These are phyloP conservation scores for Clonostachys rosea DNA, from an alignment of 2,329 filamentous ascomycete species.

Conservation along the genomic window DNA sequence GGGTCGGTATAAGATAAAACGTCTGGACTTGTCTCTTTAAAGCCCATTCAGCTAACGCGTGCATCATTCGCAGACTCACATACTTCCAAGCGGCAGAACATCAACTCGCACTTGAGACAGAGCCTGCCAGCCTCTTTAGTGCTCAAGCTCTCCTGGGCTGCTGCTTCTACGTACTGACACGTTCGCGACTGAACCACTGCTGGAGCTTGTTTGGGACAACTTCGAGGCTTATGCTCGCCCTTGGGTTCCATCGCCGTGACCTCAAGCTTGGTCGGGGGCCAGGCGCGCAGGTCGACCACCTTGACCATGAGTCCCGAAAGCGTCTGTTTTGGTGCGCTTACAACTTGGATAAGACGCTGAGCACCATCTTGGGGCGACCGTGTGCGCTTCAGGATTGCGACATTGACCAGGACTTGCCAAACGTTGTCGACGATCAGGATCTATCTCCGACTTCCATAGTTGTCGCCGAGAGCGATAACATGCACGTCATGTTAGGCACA, in stretches of 20 bases:
- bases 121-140: neutral
- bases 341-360: conserved; percentile 57
- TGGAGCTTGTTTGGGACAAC: conserved; percentile 33
- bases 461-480: neutral
- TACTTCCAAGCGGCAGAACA: too few species aligned
- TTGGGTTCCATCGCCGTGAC: conserved; percentile 27
- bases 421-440: conserved; percentile 46
- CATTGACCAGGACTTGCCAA: conserved; percentile 53
- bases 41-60: too few species aligned
- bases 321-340: conserved; percentile 58
- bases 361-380: conserved; percentile 54
- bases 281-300: conserved; percentile 9
- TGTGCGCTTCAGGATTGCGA: conserved; percentile 57
- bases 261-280: too few species aligned
- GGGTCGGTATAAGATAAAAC: too few species aligned
- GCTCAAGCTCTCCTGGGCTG: conserved; percentile 24
- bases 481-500: neutral
- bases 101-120: neutral
- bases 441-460: conserved; percentile 13
- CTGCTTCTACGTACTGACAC: conserved; percentile 30
- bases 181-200: conserved; percentile 34
- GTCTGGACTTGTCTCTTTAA: too few species aligned
- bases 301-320: conserved; percentile 25
- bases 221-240: conserved; percentile 20
- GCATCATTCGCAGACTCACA: too few species aligned